phyloP scores from a whole-genome alignment of 1,139 yeast species.

The Nakaseomyces kungkrabaensis region DNA sequence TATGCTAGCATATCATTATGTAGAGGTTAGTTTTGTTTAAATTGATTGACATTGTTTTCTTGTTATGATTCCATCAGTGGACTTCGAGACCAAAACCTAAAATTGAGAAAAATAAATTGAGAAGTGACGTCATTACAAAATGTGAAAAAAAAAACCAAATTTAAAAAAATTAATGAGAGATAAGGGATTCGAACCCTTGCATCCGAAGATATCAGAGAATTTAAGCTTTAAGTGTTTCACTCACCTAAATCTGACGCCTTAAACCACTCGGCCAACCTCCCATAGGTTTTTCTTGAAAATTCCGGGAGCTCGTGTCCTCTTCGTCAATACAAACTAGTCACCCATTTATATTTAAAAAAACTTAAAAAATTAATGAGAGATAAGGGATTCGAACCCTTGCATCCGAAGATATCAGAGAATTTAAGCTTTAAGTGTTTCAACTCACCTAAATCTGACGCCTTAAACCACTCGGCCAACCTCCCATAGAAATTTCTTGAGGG shows the following conservation, averaged over 20 bases:
- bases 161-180: constrained; percentile 5
- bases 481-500: constrained; percentile 7
- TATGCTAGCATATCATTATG: too few species aligned
- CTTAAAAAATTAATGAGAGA: constrained; percentile 20
- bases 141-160: neutral
- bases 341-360: neutral
- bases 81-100: neutral
- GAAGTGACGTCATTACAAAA: neutral
- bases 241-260: constrained; percentile 9
- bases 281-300: neutral
- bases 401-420: constrained; percentile 27
- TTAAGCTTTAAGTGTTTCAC: constrained; percentile 5
- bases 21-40: too few species aligned
- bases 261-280: constrained; percentile 9
- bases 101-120: constrained; percentile 1
- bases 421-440: constrained; percentile 9
- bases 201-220: constrained; percentile 8
- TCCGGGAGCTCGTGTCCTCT: neutral
- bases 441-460: constrained; percentile 27
- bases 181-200: constrained; percentile 9
- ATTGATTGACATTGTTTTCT: too few species aligned
- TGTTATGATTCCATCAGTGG: too few species aligned
- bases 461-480: constrained; percentile 29
- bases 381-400: constrained; percentile 29
- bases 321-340: too few species aligned